Evolutionary conservation across 2,329 filamentous ascomycete species (phyloP).

Genomic region (Aureobasidium namibiae): DNA sequence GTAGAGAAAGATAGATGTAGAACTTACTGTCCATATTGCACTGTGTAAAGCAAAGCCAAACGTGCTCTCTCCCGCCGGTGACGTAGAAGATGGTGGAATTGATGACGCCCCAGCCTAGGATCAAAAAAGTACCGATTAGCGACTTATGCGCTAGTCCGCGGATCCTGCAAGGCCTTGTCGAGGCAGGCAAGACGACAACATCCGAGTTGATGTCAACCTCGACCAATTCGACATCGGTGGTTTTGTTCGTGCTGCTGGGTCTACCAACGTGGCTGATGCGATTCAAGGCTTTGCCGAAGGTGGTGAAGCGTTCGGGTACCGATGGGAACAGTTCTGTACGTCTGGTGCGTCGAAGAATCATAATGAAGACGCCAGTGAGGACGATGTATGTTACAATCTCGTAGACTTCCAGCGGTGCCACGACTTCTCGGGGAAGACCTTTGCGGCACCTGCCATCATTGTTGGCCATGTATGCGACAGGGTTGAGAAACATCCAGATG

Average conservation of each 20-base stretch:
- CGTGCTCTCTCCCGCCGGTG: slow-evolving; percentile 28
- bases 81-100: slow-evolving; percentile 29
- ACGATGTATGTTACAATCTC: slow-evolving; percentile 31
- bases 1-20: background rate
- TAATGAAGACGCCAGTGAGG: slow-evolving; percentile 33
- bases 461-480: slow-evolving; percentile 24
- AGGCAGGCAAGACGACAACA: background rate
- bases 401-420: slow-evolving; percentile 30
- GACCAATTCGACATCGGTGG: background rate
- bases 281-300: background rate
- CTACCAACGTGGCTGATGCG: background rate
- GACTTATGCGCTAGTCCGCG: slow-evolving; percentile 32
- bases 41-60: slow-evolving; percentile 33
- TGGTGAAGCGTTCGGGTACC: background rate
- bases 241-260: background rate
- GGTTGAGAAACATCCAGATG: slow-evolving; percentile 20
- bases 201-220: background rate
- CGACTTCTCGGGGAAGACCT: slow-evolving; percentile 29
- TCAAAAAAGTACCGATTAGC: slow-evolving; percentile 29
- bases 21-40: slow-evolving; percentile 34
- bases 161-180: slow-evolving; percentile 17
- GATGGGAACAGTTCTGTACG: background rate
- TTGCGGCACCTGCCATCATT: slow-evolving; percentile 31
- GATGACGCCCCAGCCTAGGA: slow-evolving; percentile 31
- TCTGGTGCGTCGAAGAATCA: slow-evolving; percentile 24